A percentile compares a stretch with the other conserved stretches of the same genome.
Evolutionary conservation across 768 basidiomycete species (phyloP).

Genomic region (Suillus americanus): DNA sequence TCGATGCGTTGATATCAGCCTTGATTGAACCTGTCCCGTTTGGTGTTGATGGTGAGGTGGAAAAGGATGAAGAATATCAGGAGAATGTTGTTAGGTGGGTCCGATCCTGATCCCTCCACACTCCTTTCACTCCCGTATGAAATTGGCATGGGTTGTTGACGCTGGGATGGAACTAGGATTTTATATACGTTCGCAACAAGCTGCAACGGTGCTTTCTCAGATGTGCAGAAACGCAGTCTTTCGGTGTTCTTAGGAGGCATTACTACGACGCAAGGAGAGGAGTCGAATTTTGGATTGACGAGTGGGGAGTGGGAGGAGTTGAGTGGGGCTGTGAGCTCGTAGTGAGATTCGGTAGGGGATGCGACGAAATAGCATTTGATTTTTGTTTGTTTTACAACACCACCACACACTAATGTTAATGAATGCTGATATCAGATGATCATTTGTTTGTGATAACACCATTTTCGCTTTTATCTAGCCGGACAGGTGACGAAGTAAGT

Average conservation of each 20-base stretch:
- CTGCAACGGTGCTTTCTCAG: not conserved
- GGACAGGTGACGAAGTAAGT: no score
- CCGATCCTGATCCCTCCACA: not conserved
- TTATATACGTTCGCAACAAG: not conserved
- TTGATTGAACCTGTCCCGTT: not conserved
- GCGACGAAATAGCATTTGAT: not conserved
- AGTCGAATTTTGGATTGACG: not conserved
- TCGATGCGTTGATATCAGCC: not conserved
- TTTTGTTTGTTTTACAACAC: not conserved
- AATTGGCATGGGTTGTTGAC: not conserved
- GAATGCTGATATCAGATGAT: not conserved
- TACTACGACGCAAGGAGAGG: not conserved
- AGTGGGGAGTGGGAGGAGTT: not conserved
- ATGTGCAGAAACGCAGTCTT: not conserved
- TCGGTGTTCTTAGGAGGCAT: not conserved
- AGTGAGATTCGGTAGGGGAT: not conserved
- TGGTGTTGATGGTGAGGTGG: not conserved
- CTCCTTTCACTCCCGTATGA: not conserved
- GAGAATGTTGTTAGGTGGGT: not conserved
- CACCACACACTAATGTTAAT: not conserved
- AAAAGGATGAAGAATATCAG: slow-evolving; percentile 39
- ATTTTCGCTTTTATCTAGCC: no score
- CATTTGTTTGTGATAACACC: no score
- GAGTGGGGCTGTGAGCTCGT: not conserved
- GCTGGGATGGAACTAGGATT: not conserved